Base-by-base conservation (phyloP, 768 basidiomycete species). In the Suillus hirtellus region DNA sequence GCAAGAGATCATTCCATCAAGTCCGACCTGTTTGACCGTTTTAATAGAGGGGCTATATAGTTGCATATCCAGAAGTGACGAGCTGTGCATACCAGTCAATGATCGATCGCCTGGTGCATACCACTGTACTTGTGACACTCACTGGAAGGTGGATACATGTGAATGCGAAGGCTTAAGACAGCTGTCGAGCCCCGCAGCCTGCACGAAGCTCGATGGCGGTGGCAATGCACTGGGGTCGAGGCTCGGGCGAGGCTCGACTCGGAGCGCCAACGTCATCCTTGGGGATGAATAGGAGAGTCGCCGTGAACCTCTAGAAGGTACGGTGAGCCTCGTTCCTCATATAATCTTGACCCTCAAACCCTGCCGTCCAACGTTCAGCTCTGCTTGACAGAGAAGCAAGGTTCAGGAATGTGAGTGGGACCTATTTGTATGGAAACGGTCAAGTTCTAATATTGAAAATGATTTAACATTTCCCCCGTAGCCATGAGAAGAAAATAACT, bases 11-110 rank as follows among this genome's bases (percentile, higher is more conserved):
- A 69, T 66, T 44, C 34, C 64, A 34, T 68, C 70, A 24, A 73
- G 67, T 24, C 71, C 73, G 53, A 65, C 54, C 21, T 70, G 68
- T 17, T 72, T 73, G 10, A 79, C 74, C n/a, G 81, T 71, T 69
- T 84, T 86, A 12, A 88, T 74, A n/a, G 82, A 86, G 6, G 86
- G 81, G 61, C 88, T 89, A 62, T 84, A 81, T 34, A 91, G 75
- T 62, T 84, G 83, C 60, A 90, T 78, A 65, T 88, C 84, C 68
- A 89, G 74, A 67, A 84, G 82, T 27, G 80, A 70, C 27, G 85
- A 84, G 27, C 86, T 87, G 65, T 34, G 46, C 52, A 27, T 17
- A 63, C 42, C 12, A 6, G 1, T 72, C 37, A 75, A 65, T 52
- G 24, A 19, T 19, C 17, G 24, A 34, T 10, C 3, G 17, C 24